Evolutionary conservation across 495 filamentous ascomycete genomes (phyloP), one percentile per base, ranked within the genome.

Genomic region (Chaetomium tenue): DNA sequence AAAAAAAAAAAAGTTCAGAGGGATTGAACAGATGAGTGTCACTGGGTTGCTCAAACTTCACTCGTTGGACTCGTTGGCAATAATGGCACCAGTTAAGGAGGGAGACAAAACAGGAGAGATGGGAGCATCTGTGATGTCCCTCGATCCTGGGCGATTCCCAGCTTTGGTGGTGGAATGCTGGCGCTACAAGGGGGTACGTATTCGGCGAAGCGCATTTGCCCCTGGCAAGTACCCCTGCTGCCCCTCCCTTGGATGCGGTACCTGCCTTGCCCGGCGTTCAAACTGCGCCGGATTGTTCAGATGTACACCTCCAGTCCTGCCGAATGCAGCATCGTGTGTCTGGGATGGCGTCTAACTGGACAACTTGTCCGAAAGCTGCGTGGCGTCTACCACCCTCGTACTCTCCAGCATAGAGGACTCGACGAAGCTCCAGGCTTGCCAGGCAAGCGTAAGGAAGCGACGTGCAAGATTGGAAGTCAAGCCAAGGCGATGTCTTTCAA

Each of bases 1-100:
- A 67, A 71, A 58, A 64, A 70, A 70, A 70, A 64, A 70, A 66
- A 69, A 65, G 55, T 61, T 44, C 72, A 4, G 66, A 68, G 66
- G 57, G 61, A 26, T 57, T 51, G 13, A 64, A 26, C 22, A 25
- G 58, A 40, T 42, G n/a, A n/a, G 18, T 1, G 20, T 20, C 46
- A 47, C 46, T 50, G n/a, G n/a, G 18, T 47, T 9, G 46, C 46
- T 20, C 44, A 47, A 47, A 47, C 44, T n/a, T 3, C 44, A 44
- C 13, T 16, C 40, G 40, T 11, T 44, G 40, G 16, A 18, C 40
- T 18, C 40, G 13, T 44, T 44, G 40, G 40, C 3, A 9, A 44
- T 18, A 18, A 44, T 44, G 16, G 13, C 40, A 44, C 3, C 40
- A 18, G 8, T 3, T 2, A 50, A 25, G 22, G 11, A 25, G 47